These are phyloP conservation scores for Ambrosiella xylebori DNA, from an alignment of 2,329 filamentous ascomycete species.

Conservation along the genomic window DNA sequence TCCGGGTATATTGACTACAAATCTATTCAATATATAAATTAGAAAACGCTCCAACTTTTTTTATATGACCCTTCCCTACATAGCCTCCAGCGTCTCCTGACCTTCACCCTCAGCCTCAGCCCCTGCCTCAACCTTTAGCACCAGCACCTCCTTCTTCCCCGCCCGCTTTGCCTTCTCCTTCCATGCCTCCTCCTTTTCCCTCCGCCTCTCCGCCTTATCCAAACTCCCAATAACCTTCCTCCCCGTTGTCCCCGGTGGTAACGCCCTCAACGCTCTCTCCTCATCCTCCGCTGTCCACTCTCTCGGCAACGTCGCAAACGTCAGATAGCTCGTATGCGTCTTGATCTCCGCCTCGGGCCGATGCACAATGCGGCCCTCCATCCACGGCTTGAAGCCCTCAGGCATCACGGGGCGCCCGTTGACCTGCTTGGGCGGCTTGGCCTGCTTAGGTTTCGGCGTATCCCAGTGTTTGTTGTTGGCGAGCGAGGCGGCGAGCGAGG, in stretches of 20 bases:
- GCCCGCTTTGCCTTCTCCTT: conserved; percentile 30
- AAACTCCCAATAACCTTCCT: conserved; percentile 34
- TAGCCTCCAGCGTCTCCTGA: not conserved
- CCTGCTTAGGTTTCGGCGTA: not conserved
- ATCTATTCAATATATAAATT: not conserved
- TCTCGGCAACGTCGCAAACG: conserved; percentile 77
- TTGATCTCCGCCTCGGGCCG: conserved; percentile 77
- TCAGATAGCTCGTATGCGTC: conserved; percentile 91
- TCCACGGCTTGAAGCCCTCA: conserved; percentile 37
- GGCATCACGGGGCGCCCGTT: not conserved
- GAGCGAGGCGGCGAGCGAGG: conserved; percentile 11
- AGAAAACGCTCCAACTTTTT: not conserved
- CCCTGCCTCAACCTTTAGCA: not conserved
- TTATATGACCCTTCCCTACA: not conserved
- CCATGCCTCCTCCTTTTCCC: conserved; percentile 37
- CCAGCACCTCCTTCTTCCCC: conserved; percentile 19
- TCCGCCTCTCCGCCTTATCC: conserved; percentile 36
- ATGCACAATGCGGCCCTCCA: conserved; percentile 62
- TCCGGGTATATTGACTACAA: not conserved
- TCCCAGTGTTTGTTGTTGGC: conserved; percentile 14
- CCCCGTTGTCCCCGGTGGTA: conserved; percentile 42
- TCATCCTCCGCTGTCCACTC: conserved; percentile 79
- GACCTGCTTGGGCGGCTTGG: conserved; percentile 5
- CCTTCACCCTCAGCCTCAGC: not conserved
- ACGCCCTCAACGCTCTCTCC: conserved; percentile 37